phyloP scores from a whole-genome alignment of 2,329 filamentous ascomycete species.

The Phyllosticta citrichinensis region DNA sequence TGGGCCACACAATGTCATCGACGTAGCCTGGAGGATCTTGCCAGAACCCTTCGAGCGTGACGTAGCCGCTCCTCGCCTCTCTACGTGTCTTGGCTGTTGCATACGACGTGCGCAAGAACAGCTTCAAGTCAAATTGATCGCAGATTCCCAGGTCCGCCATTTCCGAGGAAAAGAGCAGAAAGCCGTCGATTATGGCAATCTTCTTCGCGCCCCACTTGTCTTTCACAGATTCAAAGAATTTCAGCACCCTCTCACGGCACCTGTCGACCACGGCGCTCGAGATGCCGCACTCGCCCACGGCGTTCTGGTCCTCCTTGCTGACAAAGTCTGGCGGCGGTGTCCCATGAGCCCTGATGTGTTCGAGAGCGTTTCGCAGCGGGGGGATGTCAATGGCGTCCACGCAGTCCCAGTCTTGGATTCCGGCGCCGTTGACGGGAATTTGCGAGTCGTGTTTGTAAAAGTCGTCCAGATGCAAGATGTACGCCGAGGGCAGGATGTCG shows the following conservation, averaged over 20 bases:
- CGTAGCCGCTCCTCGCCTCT: conserved; percentile 63
- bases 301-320: conserved; percentile 51
- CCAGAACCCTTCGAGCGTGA: conserved; percentile 83
- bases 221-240: background rate
- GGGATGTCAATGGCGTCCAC: conserved; percentile 64
- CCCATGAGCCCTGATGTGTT: conserved; percentile 60
- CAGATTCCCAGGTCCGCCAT: conserved; percentile 38
- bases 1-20: conserved; percentile 90
- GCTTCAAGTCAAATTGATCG: conserved; percentile 57
- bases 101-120: conserved; percentile 64
- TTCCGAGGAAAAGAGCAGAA: conserved; percentile 64
- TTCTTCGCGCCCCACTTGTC: conserved; percentile 22
- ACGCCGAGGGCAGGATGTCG: conserved; percentile 62
- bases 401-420: conserved; percentile 87
- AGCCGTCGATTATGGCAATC: conserved; percentile 76
- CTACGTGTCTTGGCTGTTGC: conserved; percentile 53
- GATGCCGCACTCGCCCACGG: conserved; percentile 33
- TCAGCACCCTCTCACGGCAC: conserved; percentile 18
- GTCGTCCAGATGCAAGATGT: conserved; percentile 91
- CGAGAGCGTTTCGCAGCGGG: conserved; percentile 55
- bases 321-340: conserved; percentile 43
- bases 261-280: conserved; percentile 24
- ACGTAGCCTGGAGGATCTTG: conserved; percentile 89
- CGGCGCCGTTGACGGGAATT: conserved; percentile 38
- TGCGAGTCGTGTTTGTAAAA: conserved; percentile 78